phyloP scores from a whole-genome alignment of 345 rosid genomes.

The Brassica napus region DNA sequence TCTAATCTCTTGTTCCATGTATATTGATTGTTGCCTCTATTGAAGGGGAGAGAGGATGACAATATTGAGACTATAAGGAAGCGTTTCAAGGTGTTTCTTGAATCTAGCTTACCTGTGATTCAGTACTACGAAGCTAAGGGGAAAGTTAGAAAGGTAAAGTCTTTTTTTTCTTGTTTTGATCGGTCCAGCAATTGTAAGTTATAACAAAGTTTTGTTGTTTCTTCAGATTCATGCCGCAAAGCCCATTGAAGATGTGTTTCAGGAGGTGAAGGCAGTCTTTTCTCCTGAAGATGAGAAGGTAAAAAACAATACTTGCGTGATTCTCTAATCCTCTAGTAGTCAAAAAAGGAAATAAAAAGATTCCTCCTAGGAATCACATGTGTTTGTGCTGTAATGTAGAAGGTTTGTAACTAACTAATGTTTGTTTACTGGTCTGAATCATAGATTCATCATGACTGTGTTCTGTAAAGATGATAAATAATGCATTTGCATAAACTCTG shows the following conservation, averaged over 20 bases:
- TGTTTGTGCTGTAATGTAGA: constrained; percentile 9
- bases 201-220: constrained; percentile 15
- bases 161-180: not conserved
- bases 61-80: constrained; percentile 71
- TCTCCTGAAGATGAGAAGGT: constrained; percentile 65
- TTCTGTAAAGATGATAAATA: constrained; percentile 26
- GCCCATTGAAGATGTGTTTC: constrained; percentile 66
- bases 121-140: constrained; percentile 59
- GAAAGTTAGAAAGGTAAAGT: constrained; percentile 65
- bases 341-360: not conserved
- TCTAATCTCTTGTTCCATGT: not conserved
- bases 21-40: constrained; percentile 13
- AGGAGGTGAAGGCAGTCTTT: constrained; percentile 56
- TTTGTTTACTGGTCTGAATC: constrained; percentile 3
- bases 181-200: not conserved
- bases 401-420: constrained; percentile 16
- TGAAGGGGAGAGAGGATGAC: constrained; percentile 84
- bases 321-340: constrained; percentile 25
- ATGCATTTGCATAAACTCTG: constrained; percentile 1
- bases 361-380: constrained; percentile 10
- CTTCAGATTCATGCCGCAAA: constrained; percentile 73
- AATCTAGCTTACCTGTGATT: constrained; percentile 71
- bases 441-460: constrained; percentile 21
- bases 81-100: constrained; percentile 66
- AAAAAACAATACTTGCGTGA: constrained; percentile 40